phyloP scores from a whole-genome alignment of 2,329 filamentous ascomycete species.

The Ceratocystis papillata region DNA sequence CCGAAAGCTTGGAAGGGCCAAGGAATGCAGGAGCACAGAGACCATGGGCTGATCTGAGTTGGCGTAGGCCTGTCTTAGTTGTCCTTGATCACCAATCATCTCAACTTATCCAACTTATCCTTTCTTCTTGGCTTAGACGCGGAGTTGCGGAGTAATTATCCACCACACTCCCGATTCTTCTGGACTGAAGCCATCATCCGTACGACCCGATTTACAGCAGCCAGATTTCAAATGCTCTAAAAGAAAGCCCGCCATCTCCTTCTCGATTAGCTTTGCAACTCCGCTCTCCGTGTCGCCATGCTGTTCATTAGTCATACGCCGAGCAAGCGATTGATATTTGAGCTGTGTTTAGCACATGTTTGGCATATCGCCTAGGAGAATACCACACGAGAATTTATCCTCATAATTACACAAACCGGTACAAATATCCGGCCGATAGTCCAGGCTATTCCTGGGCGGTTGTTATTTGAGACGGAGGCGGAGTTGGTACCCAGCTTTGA shows the following conservation, averaged over 20 bases:
- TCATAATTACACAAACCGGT: neutral
- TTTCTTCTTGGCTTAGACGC: neutral
- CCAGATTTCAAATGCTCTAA: no score
- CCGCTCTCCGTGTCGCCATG: neutral
- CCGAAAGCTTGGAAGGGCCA: neutral
- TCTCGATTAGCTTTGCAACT: neutral
- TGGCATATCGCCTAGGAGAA: neutral
- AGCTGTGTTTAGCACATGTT: neutral
- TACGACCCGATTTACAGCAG: no score
- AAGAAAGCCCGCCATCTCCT: neutral
- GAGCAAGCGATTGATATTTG: neutral
- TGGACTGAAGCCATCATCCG: no score
- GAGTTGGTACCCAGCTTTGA: neutral
- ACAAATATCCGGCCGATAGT: neutral
- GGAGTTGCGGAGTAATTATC: constrained; percentile 4
- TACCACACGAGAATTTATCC: neutral
- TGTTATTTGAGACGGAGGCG: neutral
- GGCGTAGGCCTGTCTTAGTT: neutral
- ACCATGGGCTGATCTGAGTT: neutral
- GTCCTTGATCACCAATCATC: neutral
- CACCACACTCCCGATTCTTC: neutral
- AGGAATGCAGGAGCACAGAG: neutral
- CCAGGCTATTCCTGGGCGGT: neutral
- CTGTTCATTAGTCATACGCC: neutral
- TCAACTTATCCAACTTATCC: neutral